Evolutionary conservation across 1,284 basidiomycete species (phyloP), one percentile per base, ranked within the genome.

Genomic region (Moesziomyces parantarcticus): DNA sequence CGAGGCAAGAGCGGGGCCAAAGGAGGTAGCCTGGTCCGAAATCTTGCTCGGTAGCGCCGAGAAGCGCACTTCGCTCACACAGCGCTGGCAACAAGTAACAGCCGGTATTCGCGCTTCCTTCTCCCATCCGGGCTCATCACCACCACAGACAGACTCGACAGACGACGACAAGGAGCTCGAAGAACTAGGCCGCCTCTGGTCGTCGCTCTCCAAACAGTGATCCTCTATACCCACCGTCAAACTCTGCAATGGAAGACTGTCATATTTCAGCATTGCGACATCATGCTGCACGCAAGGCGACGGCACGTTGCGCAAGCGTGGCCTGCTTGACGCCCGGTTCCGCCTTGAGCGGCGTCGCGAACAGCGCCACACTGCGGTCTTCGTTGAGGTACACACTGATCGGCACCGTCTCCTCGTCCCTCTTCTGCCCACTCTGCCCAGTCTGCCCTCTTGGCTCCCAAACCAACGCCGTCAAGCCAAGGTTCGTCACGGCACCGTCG

Each of bases 351-450:
- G 92, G 88, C 40, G 93, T 89, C 0, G 91, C 92, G 86, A 97
- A 97, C 75, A 97, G 85, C 44, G 95, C 91, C 79, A 93, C 92
- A 79, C 89, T 92, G 42, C 94, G 89, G 84, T 97, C 94, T 66
- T 88, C 88, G 85, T 97, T 96, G 81, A 97, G 88, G 84, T 97
- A 97, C 39, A 97, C 92, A 0, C 94, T 94, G 22, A 97, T 85
- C 75, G 91, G 92, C 40, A 75, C 66, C 36, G 40, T 39, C 14
- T 48, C 42, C 20, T 55, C 20, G 13, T 44, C 39, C 6, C 3
- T 22, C 34, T 50, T 43, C 13, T 22, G 3, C 5, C 26, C 23
- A 8, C 54, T 26, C 20, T 48, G 34, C n/a, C n/a, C n/a, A n/a
- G n/a, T 43, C 13, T 22, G 3, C 5, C 26, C 23, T 8, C 54